Evolutionary conservation across 73 alveolate genomes (phyloP), one percentile per base, ranked within the genome.

Genomic region (Strombidium stylifer): DNA sequence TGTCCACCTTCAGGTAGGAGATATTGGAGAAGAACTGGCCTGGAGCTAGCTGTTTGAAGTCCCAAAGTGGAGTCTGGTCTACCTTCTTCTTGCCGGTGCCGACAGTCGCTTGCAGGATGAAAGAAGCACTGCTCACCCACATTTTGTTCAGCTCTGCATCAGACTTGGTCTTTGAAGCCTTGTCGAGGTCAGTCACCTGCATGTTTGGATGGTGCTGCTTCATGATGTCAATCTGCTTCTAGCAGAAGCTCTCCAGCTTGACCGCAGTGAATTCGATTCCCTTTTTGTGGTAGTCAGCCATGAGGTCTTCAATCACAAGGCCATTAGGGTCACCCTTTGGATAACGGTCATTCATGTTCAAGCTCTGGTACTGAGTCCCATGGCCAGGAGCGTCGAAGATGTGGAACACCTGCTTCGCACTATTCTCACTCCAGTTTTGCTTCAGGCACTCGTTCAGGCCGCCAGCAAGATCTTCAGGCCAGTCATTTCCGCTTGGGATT

Each of bases 401-500:
- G 21, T 75, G 40, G 24, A 77, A 51, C 11, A 87, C 82, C 40
- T 59, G 53, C 58, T 76, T 72, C 7, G 77, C 80, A 34, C n/a
- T 6, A 32, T 32, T 32, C 42, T 76, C 70, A 30, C 69, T 69
- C 89, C 89, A 84, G 52, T 30, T 34, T 66, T 58, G 55, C 19
- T 49, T 59, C 47, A 75, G 45, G 16, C 72, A 68, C 21, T 41
- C 32, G 20, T 51, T 35, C 34, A 84, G 51, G 15, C 74, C 90
- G 0, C 94, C 94, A 18, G 35, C 23, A n/a, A 84, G 59, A 69
- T 76, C 94, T 46, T 84, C 94, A n/a, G 86, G 87, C 25, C 30
- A 37, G 37, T 75, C 94, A 16, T 82, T 90, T 5, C 94, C 94
- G 3, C 94, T n/a, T n/a, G n/a, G n/a, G n/a, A n/a, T n/a, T n/a